Percentiles rank a stretch among this genome's conserved stretches.
Conservation (phyloP, 2,329 filamentous ascomycete genomes). For the Fusarium sp. region DNA sequence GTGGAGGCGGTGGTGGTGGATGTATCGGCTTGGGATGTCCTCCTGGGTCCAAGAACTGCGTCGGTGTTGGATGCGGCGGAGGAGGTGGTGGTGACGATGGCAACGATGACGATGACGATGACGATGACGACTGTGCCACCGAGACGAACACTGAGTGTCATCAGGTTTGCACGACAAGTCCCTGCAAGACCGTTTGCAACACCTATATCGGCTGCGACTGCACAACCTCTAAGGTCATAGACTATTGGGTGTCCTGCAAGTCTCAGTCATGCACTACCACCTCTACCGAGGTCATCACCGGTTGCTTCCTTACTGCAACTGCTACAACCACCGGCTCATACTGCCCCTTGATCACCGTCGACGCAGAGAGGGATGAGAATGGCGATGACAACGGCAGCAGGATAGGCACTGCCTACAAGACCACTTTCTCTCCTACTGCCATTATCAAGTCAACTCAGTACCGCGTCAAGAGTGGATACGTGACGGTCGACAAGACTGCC, state of each 20-base stretch:
- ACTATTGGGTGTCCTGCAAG: slow-evolving; percentile 23
- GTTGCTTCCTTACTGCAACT: slow-evolving; percentile 13
- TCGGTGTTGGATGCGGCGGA: slow-evolving; percentile 4
- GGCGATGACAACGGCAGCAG: background rate
- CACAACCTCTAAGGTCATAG: slow-evolving; percentile 9
- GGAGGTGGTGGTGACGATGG: background rate
- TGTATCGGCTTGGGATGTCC: slow-evolving; percentile 20
- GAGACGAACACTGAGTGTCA: slow-evolving; percentile 24
- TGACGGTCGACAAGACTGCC: slow-evolving; percentile 13
- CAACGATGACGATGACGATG: background rate
- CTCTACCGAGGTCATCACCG: slow-evolving; percentile 7
- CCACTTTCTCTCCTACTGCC: slow-evolving; percentile 6
- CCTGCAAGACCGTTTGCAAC: slow-evolving; percentile 16
- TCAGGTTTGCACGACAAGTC: slow-evolving; percentile 17
- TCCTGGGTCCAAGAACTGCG: slow-evolving; percentile 7
- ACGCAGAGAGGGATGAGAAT: background rate
- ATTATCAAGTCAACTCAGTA: background rate
- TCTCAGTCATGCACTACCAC: slow-evolving; percentile 10
- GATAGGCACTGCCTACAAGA: background rate
- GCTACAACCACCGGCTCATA: slow-evolving; percentile 8
- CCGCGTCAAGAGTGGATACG: slow-evolving; percentile 10
- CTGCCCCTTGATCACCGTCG: background rate
- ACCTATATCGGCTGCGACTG: slow-evolving; percentile 22
- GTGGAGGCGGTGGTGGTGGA: background rate
- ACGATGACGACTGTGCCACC: slow-evolving; percentile 19